Evolutionary conservation across 441 rosid species (phyloP).

Genomic region (Croton setiger): DNA sequence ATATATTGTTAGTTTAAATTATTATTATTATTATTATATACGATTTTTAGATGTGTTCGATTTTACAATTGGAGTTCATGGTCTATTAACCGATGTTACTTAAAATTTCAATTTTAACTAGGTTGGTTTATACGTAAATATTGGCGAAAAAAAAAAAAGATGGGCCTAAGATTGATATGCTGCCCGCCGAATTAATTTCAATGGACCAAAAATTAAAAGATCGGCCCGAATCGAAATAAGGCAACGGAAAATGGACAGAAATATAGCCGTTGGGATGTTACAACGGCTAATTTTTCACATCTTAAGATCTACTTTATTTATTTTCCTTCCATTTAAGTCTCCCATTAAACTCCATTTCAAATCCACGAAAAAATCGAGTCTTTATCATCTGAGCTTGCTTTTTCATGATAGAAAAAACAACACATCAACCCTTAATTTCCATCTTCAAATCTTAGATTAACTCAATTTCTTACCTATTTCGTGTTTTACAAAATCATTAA

Average conservation of each 20-base stretch:
- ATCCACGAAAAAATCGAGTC: conserved; percentile 1
- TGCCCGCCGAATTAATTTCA: too few species aligned
- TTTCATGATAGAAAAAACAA: conserved; percentile 21
- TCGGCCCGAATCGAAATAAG: not conserved
- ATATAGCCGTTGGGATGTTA: conserved; percentile 26
- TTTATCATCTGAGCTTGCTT: conserved; percentile 5
- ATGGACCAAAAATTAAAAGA: not conserved
- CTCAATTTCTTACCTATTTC: not conserved
- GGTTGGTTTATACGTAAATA: too few species aligned
- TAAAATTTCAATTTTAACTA: too few species aligned
- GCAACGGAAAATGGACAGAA: not conserved
- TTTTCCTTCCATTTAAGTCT: conserved; percentile 5
- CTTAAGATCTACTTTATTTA: not conserved
- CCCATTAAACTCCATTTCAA: not conserved
- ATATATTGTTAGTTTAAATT: too few species aligned
- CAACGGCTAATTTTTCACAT: conserved; percentile 21
- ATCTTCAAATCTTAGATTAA: conserved; percentile 16
- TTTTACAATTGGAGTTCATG: too few species aligned
- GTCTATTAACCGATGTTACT: too few species aligned
- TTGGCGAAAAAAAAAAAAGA: too few species aligned
- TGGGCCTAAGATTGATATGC: too few species aligned
- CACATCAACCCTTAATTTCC: conserved; percentile 6
- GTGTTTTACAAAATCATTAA: not conserved
- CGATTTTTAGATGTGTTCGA: too few species aligned
- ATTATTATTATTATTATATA: too few species aligned